phyloP scores from a whole-genome alignment of 2,329 filamentous ascomycete genomes.

The Colletotrichum chlorophyti region DNA sequence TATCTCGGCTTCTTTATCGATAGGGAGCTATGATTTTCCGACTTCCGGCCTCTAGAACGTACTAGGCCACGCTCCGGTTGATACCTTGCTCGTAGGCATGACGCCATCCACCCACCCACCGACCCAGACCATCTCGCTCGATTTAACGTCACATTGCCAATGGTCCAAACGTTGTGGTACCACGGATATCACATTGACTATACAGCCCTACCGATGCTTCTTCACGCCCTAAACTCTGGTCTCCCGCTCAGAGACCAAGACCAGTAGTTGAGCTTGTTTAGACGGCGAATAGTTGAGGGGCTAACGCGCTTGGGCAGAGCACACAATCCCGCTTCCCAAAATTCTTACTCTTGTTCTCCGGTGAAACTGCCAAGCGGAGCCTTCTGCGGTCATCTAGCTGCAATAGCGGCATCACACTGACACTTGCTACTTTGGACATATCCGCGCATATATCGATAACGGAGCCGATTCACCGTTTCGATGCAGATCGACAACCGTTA shows the following conservation, averaged over 20 bases:
- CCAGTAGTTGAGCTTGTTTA: background rate
- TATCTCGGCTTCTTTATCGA: too few species aligned
- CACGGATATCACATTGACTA: slow-evolving; percentile 11
- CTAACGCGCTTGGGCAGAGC: too few species aligned
- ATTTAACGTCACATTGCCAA: slow-evolving; percentile 17
- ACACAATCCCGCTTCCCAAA: too few species aligned
- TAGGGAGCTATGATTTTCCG: too few species aligned
- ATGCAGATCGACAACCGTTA: slow-evolving; percentile 20
- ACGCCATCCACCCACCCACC: background rate
- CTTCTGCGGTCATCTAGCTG: background rate
- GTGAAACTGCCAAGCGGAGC: background rate
- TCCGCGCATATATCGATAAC: slow-evolving; percentile 4
- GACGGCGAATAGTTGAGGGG: too few species aligned
- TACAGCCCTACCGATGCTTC: slow-evolving; percentile 2
- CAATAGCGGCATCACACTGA: slow-evolving; percentile 3
- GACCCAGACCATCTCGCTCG: slow-evolving; percentile 3
- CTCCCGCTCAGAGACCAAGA: too few species aligned
- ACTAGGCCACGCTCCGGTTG: background rate
- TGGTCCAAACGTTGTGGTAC: slow-evolving; percentile 5
- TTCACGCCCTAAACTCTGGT: background rate
- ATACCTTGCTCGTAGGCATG: background rate
- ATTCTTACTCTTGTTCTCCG: too few species aligned
- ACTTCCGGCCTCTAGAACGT: too few species aligned
- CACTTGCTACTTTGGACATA: background rate
- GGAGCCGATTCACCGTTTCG: slow-evolving; percentile 18